Evolutionary conservation across 129 eudicot species (phyloP).

Genomic region (Helianthus tuberosus): DNA sequence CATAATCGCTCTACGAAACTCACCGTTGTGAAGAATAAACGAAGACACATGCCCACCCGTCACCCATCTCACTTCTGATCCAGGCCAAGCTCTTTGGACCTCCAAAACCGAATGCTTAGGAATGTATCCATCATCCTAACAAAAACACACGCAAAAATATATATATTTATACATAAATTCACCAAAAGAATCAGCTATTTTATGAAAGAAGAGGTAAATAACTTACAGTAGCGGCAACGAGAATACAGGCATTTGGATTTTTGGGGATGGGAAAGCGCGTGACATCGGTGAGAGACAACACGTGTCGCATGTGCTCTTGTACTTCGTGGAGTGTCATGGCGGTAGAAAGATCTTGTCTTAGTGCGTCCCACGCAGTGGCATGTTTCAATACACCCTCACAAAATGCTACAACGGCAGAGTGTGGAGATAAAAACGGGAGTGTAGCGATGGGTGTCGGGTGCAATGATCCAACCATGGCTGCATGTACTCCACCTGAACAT

Average conservation of each 20-base stretch:
- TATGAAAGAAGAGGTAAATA: not conserved
- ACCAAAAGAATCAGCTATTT: not conserved
- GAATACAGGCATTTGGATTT: constrained; percentile 77
- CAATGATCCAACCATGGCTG: constrained; percentile 98
- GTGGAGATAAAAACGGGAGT: constrained; percentile 93
- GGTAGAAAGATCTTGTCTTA: constrained; percentile 71
- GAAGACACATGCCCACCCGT: constrained; percentile 96
- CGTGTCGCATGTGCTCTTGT: constrained; percentile 74
- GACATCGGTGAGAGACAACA: constrained; percentile 91
- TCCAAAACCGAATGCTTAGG: constrained; percentile 95
- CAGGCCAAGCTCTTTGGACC: constrained; percentile 98
- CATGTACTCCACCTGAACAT: constrained; percentile 90
- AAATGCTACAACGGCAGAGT: constrained; percentile 94
- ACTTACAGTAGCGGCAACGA: constrained; percentile 97
- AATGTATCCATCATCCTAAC: constrained; percentile 96
- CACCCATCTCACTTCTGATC: constrained; percentile 99
- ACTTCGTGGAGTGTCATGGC: constrained; percentile 83
- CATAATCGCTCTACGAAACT: constrained; percentile 75
- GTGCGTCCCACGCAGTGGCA: constrained; percentile 95
- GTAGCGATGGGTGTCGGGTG: constrained; percentile 95
- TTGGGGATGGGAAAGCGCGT: constrained; percentile 93
- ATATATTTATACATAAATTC: not conserved
- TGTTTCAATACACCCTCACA: constrained; percentile 90
- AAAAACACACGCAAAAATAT: constrained; percentile 4
- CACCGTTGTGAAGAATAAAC: constrained; percentile 78